Percentiles rank a stretch among this genome's conserved stretches.
Evolutionary conservation across 2,329 filamentous ascomycete genomes (phyloP).

Genomic region (Fusarium neocosmosporiellum): DNA sequence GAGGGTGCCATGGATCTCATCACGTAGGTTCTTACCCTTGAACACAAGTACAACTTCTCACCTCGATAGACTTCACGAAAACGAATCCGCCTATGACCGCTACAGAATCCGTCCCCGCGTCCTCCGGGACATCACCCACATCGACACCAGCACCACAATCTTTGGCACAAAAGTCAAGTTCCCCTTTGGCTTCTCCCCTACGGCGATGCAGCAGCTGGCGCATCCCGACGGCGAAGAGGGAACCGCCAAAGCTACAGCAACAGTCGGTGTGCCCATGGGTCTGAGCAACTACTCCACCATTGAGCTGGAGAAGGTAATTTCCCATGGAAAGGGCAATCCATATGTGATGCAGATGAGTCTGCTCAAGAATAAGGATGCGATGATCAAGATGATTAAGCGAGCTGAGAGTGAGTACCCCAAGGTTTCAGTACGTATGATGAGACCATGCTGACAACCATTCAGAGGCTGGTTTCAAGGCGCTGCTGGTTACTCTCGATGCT

Average conservation of each 20-base stretch:
- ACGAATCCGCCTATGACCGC: slow-evolving; percentile 20
- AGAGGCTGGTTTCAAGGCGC: slow-evolving; percentile 20
- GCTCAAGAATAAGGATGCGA: slow-evolving; percentile 20
- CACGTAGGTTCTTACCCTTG: background rate
- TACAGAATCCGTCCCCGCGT: slow-evolving; percentile 27
- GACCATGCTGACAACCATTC: background rate
- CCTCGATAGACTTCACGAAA: slow-evolving; percentile 12
- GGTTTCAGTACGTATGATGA: background rate
- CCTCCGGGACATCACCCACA: slow-evolving; percentile 17
- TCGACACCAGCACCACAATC: slow-evolving; percentile 18
- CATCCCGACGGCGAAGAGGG: slow-evolving; percentile 22
- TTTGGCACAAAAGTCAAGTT: slow-evolving; percentile 23
- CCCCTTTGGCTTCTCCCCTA: slow-evolving; percentile 26
- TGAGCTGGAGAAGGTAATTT: slow-evolving; percentile 29
- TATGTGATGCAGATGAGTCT: slow-evolving; percentile 30
- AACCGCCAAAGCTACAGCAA: slow-evolving; percentile 15
- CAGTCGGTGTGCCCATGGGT: slow-evolving; percentile 14
- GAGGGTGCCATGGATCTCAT: slow-evolving; percentile 2
- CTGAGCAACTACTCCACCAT: slow-evolving; percentile 25
- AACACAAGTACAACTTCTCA: background rate
- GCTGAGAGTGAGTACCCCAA: slow-evolving; percentile 15
- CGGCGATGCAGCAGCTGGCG: slow-evolving; percentile 26
- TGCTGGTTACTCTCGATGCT: slow-evolving; percentile 10
- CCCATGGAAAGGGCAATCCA: slow-evolving; percentile 12
- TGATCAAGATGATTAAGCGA: slow-evolving; percentile 10